A percentile compares a stretch with the other conserved stretches of the same genome.
Evolutionary conservation across 2,329 filamentous ascomycete genomes (phyloP).

Genomic region (Calonectria pauciramosa): DNA sequence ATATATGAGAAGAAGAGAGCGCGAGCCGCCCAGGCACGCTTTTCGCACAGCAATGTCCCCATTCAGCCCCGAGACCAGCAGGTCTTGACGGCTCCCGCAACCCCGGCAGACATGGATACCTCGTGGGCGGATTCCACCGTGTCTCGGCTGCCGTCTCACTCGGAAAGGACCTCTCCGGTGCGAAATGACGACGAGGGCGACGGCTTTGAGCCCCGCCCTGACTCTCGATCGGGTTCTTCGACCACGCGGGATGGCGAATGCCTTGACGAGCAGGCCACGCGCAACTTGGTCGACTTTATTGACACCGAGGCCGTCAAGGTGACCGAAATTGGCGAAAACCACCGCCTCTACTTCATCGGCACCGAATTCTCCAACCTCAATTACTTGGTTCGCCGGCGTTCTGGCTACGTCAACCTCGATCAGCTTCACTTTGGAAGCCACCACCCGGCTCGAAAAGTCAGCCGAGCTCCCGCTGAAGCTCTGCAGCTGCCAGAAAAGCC

Average conservation of each 20-base stretch:
- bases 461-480: conserved; percentile 59
- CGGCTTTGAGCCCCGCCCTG: conserved; percentile 11
- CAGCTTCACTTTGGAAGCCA: conserved; percentile 52
- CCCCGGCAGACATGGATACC: conserved; percentile 30
- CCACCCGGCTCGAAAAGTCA: conserved; percentile 53
- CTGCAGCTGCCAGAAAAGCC: conserved; percentile 62
- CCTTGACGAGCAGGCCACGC: conserved; percentile 55
- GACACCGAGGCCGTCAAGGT: conserved; percentile 60
- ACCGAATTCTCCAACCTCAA: conserved; percentile 69
- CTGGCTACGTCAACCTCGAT: conserved; percentile 37
- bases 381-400: conserved; percentile 65
- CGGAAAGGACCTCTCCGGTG: conserved; percentile 12
- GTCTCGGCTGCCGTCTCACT: not conserved
- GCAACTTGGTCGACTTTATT: conserved; percentile 64
- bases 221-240: conserved; percentile 25
- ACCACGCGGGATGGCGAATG: conserved; percentile 44
- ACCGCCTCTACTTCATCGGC: conserved; percentile 67
- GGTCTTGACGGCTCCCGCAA: conserved; percentile 41
- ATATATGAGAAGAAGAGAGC: conserved; percentile 64
- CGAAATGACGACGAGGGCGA: not conserved
- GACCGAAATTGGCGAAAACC: conserved; percentile 61
- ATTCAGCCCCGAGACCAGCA: conserved; percentile 61
- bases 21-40: conserved; percentile 49
- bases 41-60: conserved; percentile 52
- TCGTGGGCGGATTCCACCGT: conserved; percentile 30